Evolutionary conservation across 164 flowering plant species (phyloP).

Genomic region (Magnolia kwangsiensis): DNA sequence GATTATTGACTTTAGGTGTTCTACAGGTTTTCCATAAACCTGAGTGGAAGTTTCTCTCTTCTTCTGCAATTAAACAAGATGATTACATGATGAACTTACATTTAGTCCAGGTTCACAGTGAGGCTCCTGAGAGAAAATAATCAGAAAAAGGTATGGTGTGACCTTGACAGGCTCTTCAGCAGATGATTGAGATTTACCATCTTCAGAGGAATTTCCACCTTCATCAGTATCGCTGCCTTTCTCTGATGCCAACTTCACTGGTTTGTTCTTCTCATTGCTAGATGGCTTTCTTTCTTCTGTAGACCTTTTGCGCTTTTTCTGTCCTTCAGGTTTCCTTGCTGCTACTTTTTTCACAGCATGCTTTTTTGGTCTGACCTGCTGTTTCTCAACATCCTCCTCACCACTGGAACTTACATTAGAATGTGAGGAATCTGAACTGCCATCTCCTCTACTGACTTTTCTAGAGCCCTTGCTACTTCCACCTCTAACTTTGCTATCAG

Average conservation of each 20-base stretch:
- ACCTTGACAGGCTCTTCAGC: slow-evolving; percentile 65
- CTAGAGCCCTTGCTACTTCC: slow-evolving; percentile 23
- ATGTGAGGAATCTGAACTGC: slow-evolving; percentile 39
- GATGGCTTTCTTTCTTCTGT: slow-evolving; percentile 34
- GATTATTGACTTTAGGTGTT: slow-evolving; percentile 76
- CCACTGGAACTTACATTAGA: slow-evolving; percentile 14
- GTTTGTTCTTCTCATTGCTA: slow-evolving; percentile 41
- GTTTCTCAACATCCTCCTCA: slow-evolving; percentile 41
- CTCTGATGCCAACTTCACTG: slow-evolving; percentile 30
- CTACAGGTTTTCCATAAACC: slow-evolving; percentile 77
- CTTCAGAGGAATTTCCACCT: slow-evolving; percentile 49
- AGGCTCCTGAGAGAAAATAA: background rate
- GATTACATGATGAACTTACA: background rate
- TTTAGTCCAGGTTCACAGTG: background rate
- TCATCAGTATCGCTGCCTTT: slow-evolving; percentile 45
- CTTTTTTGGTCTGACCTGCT: slow-evolving; percentile 49
- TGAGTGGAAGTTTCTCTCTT: slow-evolving; percentile 50
- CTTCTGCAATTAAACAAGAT: slow-evolving; percentile 41
- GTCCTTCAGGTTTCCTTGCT: slow-evolving; percentile 30
- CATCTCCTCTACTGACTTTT: slow-evolving; percentile 26
- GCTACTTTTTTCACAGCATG: slow-evolving; percentile 37
- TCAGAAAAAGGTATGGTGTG: background rate
- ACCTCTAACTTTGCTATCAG: background rate
- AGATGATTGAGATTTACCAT: slow-evolving; percentile 54
- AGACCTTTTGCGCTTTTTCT: slow-evolving; percentile 50